Base-by-base conservation (phyloP, 2,329 filamentous ascomycete species). In the Penicillium sp. region DNA sequence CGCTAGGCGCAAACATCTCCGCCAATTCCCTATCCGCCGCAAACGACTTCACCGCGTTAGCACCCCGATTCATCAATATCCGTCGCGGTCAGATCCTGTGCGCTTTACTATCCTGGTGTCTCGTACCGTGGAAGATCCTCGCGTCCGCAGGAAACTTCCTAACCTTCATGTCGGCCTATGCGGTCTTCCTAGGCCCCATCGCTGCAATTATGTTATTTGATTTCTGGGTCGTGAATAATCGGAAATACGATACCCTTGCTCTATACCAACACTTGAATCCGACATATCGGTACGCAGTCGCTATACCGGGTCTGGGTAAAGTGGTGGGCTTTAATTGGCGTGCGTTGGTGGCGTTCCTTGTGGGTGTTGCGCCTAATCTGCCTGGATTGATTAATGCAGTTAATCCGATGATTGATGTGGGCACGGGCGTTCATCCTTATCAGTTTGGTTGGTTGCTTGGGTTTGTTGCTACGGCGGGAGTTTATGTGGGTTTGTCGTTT, bases 71-170 rank as follows among this genome's bases (percentile, higher is more conserved):
- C 59, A 63, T 83, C 52, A 81, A 82, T 55, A 81, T 84, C 58
- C 69, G 70, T 6, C 76, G 81, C 15, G 81, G 81, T 6, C 78
- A 78, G 49, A 65, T 83, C 28, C 67, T 83, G 38, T 76, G 78
- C 4, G 78, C 79, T 1, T 44, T 83, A 3, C 64, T 82, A 0
- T 78, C 77, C 20, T 84, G 81, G 81, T 75, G 76, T 2, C 72
- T 85, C 28, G 80, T 83, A 1, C 82, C 81, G 1, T 86, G 82
- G 83, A 84, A 84, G 68, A 86, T 86, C 49, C 70, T 86, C 15
- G 72, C 66, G 29, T 82, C 78, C 0, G 83, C 82, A 2, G 63
- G 67, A 2, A 81, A 77, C 1, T 81, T 86, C 56, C 67, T 85
- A 3, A 76, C 78, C 38, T 88, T 87, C 67, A 84, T 88, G 78